Percentiles rank a stretch among this genome's conserved stretches.
Conservation (phyloP, 2,329 filamentous ascomycete species). For the Chaetomium sp. region DNA sequence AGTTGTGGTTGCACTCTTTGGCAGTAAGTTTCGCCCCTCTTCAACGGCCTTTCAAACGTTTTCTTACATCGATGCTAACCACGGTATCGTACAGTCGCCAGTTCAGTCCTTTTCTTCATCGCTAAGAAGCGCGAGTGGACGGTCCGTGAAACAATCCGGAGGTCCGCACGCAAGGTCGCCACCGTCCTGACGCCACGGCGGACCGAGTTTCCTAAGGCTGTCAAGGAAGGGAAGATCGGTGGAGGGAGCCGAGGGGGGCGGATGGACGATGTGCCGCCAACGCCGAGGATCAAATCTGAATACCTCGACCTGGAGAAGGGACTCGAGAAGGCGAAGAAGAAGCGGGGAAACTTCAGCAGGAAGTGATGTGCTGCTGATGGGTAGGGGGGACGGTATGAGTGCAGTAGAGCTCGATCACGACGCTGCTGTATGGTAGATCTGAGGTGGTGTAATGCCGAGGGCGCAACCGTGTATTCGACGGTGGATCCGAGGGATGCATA, state of each 20-base stretch:
- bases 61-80: neutral
- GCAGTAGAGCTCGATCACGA: neutral
- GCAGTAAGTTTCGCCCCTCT: slow-evolving; percentile 47
- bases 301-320: slow-evolving; percentile 59
- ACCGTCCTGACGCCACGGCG: slow-evolving; percentile 57
- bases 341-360: slow-evolving; percentile 31
- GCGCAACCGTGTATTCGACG: too few species aligned
- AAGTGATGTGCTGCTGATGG: slow-evolving; percentile 22
- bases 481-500: too few species aligned
- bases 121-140: slow-evolving; percentile 84
- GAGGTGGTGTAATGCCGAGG: too few species aligned
- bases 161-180: slow-evolving; percentile 58
- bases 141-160: slow-evolving; percentile 63
- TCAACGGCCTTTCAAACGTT: slow-evolving; percentile 31
- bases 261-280: slow-evolving; percentile 54
- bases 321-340: slow-evolving; percentile 33
- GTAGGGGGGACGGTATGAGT: neutral
- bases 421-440: too few species aligned
- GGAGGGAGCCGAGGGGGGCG: slow-evolving; percentile 9
- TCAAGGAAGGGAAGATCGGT: slow-evolving; percentile 43
- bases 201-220: slow-evolving; percentile 53
- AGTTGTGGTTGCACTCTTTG: slow-evolving; percentile 57
- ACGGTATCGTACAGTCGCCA: slow-evolving; percentile 44
- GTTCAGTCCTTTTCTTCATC: slow-evolving; percentile 65
- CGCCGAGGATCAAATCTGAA: slow-evolving; percentile 45